Percentiles rank a stretch among this genome's conserved stretches.
Conservation (phyloP, 1,284 basidiomycete species). For the Fomitiporia mediterranea region DNA sequence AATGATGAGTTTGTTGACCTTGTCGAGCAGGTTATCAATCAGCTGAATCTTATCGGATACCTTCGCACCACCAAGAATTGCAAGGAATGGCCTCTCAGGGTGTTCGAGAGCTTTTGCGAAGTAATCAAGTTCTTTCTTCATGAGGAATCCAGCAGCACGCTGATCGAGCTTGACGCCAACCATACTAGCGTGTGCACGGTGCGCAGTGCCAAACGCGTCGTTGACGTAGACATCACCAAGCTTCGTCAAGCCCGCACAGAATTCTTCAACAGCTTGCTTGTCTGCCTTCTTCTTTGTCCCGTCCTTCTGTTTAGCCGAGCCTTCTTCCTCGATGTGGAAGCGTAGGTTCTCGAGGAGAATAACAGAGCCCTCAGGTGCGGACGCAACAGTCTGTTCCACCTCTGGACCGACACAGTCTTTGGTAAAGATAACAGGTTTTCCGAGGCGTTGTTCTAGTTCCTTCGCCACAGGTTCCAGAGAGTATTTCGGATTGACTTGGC, state of each 20-base stretch:
- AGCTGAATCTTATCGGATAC: conserved; percentile 99
- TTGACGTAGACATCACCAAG: conserved; percentile 98
- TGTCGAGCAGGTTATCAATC: conserved; percentile 99
- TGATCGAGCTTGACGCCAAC: conserved; percentile 94
- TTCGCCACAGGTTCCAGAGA: conserved; percentile 84
- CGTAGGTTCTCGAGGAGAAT: conserved; percentile 97
- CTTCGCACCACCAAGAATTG: conserved; percentile 98
- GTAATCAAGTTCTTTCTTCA: conserved; percentile 99
- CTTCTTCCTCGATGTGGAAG: conserved; percentile 99
- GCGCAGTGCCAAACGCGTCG: conserved; percentile 98
- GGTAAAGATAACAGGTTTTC: conserved; percentile 76
- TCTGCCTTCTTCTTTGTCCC: conserved; percentile 94
- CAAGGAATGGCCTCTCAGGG: conserved; percentile 94
- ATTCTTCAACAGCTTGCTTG: conserved; percentile 74
- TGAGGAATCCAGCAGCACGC: conserved; percentile 92
- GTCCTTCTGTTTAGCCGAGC: conserved; percentile 88
- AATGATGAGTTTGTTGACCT: conserved; percentile 96
- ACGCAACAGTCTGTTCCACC: conserved; percentile 74
- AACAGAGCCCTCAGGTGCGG: conserved; percentile 71
- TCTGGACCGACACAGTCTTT: conserved; percentile 84
- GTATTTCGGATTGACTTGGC: conserved; percentile 86
- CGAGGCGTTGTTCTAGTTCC: conserved; percentile 70
- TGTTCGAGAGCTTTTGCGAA: conserved; percentile 97
- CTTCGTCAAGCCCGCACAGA: conserved; percentile 83
- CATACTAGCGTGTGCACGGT: conserved; percentile 98